phyloP scores from a whole-genome alignment of 768 basidiomycete genomes.

The Leccinum truebloodii region DNA sequence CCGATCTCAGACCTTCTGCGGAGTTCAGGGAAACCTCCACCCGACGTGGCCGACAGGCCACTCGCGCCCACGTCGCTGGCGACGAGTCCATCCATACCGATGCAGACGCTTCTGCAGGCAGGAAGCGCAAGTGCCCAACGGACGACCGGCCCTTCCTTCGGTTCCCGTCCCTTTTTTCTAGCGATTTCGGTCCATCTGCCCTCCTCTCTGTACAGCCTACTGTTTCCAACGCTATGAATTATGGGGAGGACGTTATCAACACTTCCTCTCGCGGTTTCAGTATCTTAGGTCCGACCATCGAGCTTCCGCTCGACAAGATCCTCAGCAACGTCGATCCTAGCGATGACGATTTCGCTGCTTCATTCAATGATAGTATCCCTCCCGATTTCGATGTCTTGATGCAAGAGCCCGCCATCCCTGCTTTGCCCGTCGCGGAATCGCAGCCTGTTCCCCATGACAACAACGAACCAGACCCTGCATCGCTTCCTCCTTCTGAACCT shows the following conservation, averaged over 20 bases:
- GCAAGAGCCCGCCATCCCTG: slow-evolving; percentile 27
- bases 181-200: slow-evolving; percentile 76
- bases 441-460: slow-evolving; percentile 6
- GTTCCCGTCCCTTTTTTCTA: slow-evolving; percentile 68
- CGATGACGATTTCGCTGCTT: slow-evolving; percentile 17
- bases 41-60: slow-evolving; percentile 41
- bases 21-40: slow-evolving; percentile 57
- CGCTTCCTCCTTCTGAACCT: slow-evolving; percentile 37
- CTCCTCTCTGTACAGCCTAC: slow-evolving; percentile 69
- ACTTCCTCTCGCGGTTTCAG: slow-evolving; percentile 53
- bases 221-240: slow-evolving; percentile 67
- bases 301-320: slow-evolving; percentile 81
- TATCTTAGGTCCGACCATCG: slow-evolving; percentile 77
- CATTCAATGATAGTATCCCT: slow-evolving; percentile 10
- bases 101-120: slow-evolving; percentile 9
- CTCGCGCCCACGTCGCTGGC: slow-evolving; percentile 13
- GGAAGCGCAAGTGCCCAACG: slow-evolving; percentile 27
- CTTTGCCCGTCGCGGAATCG: slow-evolving; percentile 14
- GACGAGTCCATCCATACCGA: too few species aligned
- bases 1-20: slow-evolving; percentile 64
- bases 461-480: slow-evolving; percentile 1
- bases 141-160: slow-evolving; percentile 47
- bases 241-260: slow-evolving; percentile 70
- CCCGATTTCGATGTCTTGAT: slow-evolving; percentile 28
- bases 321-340: slow-evolving; percentile 39